phyloP scores from a whole-genome alignment of 805 yeast genomes.

The Vanderwaltozyma yarrowii region DNA sequence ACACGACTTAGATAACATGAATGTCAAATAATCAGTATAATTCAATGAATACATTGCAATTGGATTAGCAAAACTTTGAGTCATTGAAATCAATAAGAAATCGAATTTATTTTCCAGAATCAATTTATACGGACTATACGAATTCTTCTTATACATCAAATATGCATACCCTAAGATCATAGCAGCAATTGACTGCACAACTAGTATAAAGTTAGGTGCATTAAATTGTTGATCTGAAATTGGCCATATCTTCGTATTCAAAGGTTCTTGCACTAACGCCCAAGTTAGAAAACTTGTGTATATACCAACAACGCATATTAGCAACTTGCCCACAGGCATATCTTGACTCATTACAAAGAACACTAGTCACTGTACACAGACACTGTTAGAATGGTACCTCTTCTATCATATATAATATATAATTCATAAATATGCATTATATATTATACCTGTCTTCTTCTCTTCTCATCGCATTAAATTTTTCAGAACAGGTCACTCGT shows the following conservation, averaged over 20 bases:
- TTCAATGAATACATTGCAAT: slow-evolving; percentile 67
- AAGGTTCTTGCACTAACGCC: slow-evolving; percentile 87
- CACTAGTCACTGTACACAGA: no score
- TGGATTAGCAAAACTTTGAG: slow-evolving; percentile 78
- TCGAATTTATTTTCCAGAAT: slow-evolving; percentile 27
- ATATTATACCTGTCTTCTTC: no score
- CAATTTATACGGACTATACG: slow-evolving; percentile 28
- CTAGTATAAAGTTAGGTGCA: slow-evolving; percentile 70
- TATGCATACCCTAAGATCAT: slow-evolving; percentile 56
- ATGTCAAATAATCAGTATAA: slow-evolving; percentile 80
- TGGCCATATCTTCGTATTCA: slow-evolving; percentile 68
- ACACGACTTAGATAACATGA: slow-evolving; percentile 82
- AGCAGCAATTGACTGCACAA: slow-evolving; percentile 67
- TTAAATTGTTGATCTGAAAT: slow-evolving; percentile 44
- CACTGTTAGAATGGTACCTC: no score
- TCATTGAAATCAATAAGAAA: slow-evolving; percentile 47
- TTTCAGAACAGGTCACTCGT: no score
- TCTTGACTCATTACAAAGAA: no score
- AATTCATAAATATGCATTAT: no score
- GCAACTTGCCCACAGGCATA: slow-evolving; percentile 8
- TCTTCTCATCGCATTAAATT: no score
- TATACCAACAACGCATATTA: slow-evolving; percentile 46
- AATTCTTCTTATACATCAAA: slow-evolving; percentile 30
- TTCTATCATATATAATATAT: no score
- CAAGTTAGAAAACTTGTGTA: slow-evolving; percentile 82